phyloP scores from a whole-genome alignment of 192 early-diverging fungal genomes.

The Jimgerdemannia lactiflua region DNA sequence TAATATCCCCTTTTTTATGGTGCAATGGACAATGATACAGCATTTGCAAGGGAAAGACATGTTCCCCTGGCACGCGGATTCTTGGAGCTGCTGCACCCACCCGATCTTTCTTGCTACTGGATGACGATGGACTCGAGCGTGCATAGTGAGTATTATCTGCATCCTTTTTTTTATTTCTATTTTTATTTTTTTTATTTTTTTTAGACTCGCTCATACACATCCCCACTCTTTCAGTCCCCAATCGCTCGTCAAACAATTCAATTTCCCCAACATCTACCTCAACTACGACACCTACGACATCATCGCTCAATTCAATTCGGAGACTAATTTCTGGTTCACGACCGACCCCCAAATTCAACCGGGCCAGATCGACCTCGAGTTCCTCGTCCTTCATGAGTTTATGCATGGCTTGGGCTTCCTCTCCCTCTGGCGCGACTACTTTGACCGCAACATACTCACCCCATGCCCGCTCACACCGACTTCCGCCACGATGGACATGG shows the following conservation, averaged over 20 bases:
- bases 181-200: not conserved
- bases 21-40: not conserved
- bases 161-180: not conserved
- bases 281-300: slow-evolving; percentile 31
- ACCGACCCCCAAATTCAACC: slow-evolving; percentile 1
- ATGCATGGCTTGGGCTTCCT: slow-evolving; percentile 43
- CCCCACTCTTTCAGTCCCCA: slow-evolving; percentile 19
- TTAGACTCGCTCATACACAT: not conserved
- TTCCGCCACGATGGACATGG: not conserved
- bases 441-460: not conserved
- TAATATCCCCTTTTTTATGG: too few relatives aligned
- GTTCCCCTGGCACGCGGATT: not conserved
- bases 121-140: not conserved
- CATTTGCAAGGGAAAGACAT: not conserved
- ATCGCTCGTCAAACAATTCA: slow-evolving; percentile 36
- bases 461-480: not conserved
- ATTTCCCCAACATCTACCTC: not conserved
- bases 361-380: not conserved
- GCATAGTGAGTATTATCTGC: not conserved
- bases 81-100: not conserved
- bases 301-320: slow-evolving; percentile 31
- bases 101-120: not conserved
- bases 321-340: slow-evolving; percentile 28
- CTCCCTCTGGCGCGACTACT: not conserved
- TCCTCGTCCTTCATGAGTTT: slow-evolving; percentile 23